These are phyloP conservation scores for Logfia minima DNA, from an alignment of 129 eudicot genomes.

Conservation along the genomic window DNA sequence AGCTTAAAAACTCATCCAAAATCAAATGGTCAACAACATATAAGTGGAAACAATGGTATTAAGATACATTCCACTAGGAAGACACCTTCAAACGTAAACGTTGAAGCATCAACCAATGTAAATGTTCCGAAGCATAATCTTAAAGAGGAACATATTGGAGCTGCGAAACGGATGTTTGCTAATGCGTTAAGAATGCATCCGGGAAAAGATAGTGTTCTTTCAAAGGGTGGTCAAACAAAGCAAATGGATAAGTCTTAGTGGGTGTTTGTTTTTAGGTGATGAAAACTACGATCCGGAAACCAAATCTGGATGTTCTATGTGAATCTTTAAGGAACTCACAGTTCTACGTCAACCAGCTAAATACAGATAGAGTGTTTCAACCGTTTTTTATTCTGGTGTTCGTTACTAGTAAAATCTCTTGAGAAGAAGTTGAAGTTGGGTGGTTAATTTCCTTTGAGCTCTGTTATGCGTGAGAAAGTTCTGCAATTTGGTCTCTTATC, in stretches of 20 bases:
- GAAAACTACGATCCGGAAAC: not conserved
- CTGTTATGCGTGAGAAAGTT: not conserved
- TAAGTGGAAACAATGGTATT: not conserved
- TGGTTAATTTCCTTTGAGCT: not conserved
- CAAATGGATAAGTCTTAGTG: conserved; percentile 24
- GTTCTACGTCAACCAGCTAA: conserved; percentile 6
- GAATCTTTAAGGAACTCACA: not conserved
- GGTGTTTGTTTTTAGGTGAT: not conserved
- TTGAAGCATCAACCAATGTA: conserved; percentile 7
- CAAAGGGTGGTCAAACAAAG: conserved; percentile 36
- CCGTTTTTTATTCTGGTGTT: not conserved
- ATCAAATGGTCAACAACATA: conserved; percentile 18
- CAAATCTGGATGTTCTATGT: not conserved
- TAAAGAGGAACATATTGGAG: conserved; percentile 72
- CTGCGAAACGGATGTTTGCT: conserved; percentile 91
- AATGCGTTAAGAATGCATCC: conserved; percentile 66
- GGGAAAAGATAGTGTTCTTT: conserved; percentile 31
- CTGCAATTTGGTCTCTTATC: not conserved
- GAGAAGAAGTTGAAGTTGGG: conserved; percentile 14
- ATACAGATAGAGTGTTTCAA: not conserved
- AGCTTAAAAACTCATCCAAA: conserved; percentile 23
- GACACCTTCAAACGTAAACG: conserved; percentile 16
- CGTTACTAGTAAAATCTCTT: not conserved
- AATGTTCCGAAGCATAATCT: conserved; percentile 24
- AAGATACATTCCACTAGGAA: not conserved